Base-by-base conservation (phyloP, 805 yeast genomes). In the Yamadazyma philogaea region DNA sequence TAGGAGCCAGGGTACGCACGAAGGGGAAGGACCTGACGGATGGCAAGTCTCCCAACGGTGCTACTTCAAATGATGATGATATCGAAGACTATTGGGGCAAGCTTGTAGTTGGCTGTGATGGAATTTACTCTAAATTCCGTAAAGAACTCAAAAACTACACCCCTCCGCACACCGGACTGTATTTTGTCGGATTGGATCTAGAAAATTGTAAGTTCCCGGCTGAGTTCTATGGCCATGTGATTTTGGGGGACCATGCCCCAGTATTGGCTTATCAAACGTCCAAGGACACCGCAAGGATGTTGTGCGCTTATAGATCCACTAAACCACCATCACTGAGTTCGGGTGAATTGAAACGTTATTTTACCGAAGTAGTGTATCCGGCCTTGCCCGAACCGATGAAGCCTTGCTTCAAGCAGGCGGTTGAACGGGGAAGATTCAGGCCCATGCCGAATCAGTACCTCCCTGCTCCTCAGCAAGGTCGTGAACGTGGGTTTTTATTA, bases 391-490 rank as follows among this genome's bases (percentile, higher is more conserved):
- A 70, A 37, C 55, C 63, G 20, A 61, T 84, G 37, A 70, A 74
- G 53, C 87, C 95, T 6, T 76, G 93, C 11, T 87, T 91, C 59
- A 64, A 64, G 39, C 62, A 63, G 19, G 95, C 97, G 1, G 54
- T 91, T 33, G 60, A 61, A 17, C 32, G 45, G 7, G 72, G 72
- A 28, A 76, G 82, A 54, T 78, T 84, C 61, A 79, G 85, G 47
- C 77, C 87, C 35, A 91, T 91, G 97, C 98, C 99, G 38, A 90
- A 89, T 64, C 95, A 93, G 53, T 93, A 78, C 64, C 70, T 93
- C 39, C 78, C 95, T 18, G 97, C 97, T 1, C 72, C 78, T 43
- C 71, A 73, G 39, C 90, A 88, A 58, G 70, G 69, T 21, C 72
- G 78, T 33, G 35, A 32, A 14, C 82, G 81, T 8, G 99, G 99